Evolutionary conservation across 768 basidiomycete genomes (phyloP), one percentile per base, ranked within the genome.

Genomic region (Leccinum longicurvipes): DNA sequence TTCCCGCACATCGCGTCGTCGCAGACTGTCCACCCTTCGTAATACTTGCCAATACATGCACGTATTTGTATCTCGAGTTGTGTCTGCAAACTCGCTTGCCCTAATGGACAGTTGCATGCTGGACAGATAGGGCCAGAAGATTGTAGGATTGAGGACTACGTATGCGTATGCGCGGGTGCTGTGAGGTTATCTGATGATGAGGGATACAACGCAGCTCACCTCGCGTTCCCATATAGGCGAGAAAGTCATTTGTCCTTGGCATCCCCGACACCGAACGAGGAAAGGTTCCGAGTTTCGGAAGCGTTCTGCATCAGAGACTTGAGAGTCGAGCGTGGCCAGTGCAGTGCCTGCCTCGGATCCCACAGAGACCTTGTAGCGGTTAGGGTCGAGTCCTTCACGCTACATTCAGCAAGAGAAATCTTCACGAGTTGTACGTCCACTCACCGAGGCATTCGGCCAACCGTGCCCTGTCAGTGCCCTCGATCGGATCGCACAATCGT

Each of bases 371-470:
- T 74, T 78, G 62, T 82, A 88, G 21, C 82, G 79, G 15, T 71
- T 69, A n/a, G 89, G 81, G 67, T 84, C 82, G 55, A 84, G 72
- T 15, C 87, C 86, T 87, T 15, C 1, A 28, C 23, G 31, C 27
- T 19, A 39, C 19, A 12, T 19, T 60, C 47, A 59, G 53, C 56
- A 36, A 24, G 17, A 51, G 14, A 15, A n/a, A 8, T 8, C 3
- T 6, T 10, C 21, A 7, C 3, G 2, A 41, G 28, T 5, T 7
- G 8, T 21, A 36, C 27, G 59, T 29, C 15, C 21, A 70, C 80
- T 51, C 67, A 93, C 94, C 96, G 6, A 99, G 83, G 69, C 93
- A 98, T 74, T 98, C 96, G 0, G 97, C 97, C 21, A 99, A 75
- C 32, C 95, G 82, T 7, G 94, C 77, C 25, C 91, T 82, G 63